These are phyloP conservation scores for Lentinula guzmanii DNA, from an alignment of 768 basidiomycete genomes.

Conservation along the genomic window DNA sequence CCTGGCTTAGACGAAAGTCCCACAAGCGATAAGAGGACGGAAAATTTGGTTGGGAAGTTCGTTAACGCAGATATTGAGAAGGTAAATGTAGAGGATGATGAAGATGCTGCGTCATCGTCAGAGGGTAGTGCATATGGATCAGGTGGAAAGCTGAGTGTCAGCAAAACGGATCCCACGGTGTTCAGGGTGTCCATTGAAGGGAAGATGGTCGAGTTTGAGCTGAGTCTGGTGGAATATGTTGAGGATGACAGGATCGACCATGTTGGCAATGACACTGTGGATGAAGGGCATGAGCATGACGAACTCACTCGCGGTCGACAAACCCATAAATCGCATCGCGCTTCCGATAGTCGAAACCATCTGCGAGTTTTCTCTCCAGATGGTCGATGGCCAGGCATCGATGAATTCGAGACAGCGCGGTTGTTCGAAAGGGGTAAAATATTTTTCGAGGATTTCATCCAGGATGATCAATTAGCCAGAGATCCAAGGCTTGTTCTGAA, in stretches of 20 bases:
- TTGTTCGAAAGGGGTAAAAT: conserved; percentile 59
- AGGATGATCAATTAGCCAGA: conserved; percentile 53
- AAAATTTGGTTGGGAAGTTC: conserved; percentile 1
- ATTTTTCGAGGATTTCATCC: conserved; percentile 59
- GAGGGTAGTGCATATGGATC: conserved; percentile 29
- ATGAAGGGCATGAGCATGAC: conserved; percentile 7
- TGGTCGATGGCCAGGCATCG: conserved; percentile 17
- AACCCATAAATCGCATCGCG: conserved; percentile 10
- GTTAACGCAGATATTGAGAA: conserved; percentile 1
- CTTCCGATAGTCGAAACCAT: conserved; percentile 16
- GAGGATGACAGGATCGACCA: conserved; percentile 14
- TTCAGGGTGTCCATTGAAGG: conserved; percentile 65
- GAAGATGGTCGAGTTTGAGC: conserved; percentile 58
- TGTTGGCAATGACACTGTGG: conserved; percentile 2
- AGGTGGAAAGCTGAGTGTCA: conserved; percentile 53
- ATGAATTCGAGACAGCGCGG: conserved; percentile 49
- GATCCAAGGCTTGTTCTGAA: conserved; percentile 67
- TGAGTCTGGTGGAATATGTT: conserved; percentile 50
- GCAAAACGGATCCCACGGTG: conserved; percentile 51
- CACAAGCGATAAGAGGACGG: conserved; percentile 21
- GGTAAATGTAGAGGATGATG: conserved; percentile 8
- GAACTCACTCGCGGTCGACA: conserved; percentile 17
- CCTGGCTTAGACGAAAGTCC: conserved; percentile 44
- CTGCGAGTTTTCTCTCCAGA: conserved; percentile 5
- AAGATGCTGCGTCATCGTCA: background rate